Evolutionary conservation across 768 basidiomycete species (phyloP).

Genomic region (Tremella yokohamensis): DNA sequence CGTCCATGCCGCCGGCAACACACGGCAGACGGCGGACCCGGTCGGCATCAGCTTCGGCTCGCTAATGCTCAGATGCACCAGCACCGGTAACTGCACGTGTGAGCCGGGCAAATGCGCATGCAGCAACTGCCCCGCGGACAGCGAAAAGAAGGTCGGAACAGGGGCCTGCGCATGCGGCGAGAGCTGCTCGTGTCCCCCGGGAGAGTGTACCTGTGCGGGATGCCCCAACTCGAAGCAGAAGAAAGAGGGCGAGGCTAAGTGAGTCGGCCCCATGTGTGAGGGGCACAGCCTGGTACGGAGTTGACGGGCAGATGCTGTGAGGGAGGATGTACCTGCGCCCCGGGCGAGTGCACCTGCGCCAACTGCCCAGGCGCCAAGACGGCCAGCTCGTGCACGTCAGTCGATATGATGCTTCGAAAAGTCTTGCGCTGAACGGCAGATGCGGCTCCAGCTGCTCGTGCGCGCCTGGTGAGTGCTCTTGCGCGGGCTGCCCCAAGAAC

Average conservation of each 20-base stretch:
- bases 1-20: too few relatives aligned
- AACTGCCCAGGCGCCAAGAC: conserved; percentile 26
- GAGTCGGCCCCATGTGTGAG: not conserved
- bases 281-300: not conserved
- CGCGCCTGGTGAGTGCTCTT: conserved; percentile 21
- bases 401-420: not conserved
- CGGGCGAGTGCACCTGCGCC: conserved; percentile 23
- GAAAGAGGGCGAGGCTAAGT: not conserved
- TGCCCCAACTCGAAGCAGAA: conserved; percentile 27
- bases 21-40: too few relatives aligned
- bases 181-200: conserved; percentile 6
- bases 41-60: too few relatives aligned
- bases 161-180: not conserved
- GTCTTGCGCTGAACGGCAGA: conserved; percentile 5
- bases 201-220: conserved; percentile 27
- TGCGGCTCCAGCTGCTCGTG: conserved; percentile 22
- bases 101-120: conserved; percentile 28
- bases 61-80: not conserved
- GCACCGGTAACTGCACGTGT: conserved; percentile 19
- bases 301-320: conserved; percentile 8
- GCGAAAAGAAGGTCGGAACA: conserved; percentile 12
- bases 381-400: not conserved
- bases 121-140: conserved; percentile 17
- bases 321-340: conserved; percentile 22
- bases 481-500: conserved; percentile 27